Conservation (phyloP, 2,329 filamentous ascomycete genomes). For the Colletotrichum spinosum region DNA sequence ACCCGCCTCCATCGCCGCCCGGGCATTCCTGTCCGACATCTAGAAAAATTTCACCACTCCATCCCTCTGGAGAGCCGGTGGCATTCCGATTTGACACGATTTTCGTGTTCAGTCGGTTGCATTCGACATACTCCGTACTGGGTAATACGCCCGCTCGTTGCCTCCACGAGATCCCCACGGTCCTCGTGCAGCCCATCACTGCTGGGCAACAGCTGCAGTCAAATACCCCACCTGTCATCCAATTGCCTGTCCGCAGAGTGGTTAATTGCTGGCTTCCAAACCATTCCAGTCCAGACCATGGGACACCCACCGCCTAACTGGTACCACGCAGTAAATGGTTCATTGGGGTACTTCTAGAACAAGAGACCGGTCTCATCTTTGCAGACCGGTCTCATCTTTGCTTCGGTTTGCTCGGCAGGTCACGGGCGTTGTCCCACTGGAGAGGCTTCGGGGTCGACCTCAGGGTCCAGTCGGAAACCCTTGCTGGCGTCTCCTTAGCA, state of each 20-base stretch:
- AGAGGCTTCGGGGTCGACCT: slow-evolving; percentile 22
- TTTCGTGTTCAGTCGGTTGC: neutral
- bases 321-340: slow-evolving; percentile 9
- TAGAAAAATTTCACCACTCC: slow-evolving; percentile 4
- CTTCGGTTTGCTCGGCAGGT: slow-evolving; percentile 32
- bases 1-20: slow-evolving; percentile 17
- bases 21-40: slow-evolving; percentile 15
- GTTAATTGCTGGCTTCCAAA: too few relatives aligned
- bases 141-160: neutral
- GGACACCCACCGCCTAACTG: neutral
- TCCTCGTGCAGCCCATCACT: neutral
- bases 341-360: slow-evolving; percentile 26
- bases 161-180: slow-evolving; percentile 2
- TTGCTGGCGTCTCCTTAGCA: slow-evolving; percentile 3
- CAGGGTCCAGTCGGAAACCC: slow-evolving; percentile 26
- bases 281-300: too few relatives aligned
- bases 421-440: slow-evolving; percentile 23
- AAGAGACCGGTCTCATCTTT: slow-evolving; percentile 3
- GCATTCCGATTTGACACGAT: neutral
- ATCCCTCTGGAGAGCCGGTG: neutral
- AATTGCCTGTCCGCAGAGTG: too few relatives aligned
- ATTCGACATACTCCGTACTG: slow-evolving; percentile 4
- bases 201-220: neutral
- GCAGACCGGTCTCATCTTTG: slow-evolving; percentile 6
- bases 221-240: neutral